phyloP scores from a whole-genome alignment of 257 asterid genomes.

The Rehmannia glutinosa region DNA sequence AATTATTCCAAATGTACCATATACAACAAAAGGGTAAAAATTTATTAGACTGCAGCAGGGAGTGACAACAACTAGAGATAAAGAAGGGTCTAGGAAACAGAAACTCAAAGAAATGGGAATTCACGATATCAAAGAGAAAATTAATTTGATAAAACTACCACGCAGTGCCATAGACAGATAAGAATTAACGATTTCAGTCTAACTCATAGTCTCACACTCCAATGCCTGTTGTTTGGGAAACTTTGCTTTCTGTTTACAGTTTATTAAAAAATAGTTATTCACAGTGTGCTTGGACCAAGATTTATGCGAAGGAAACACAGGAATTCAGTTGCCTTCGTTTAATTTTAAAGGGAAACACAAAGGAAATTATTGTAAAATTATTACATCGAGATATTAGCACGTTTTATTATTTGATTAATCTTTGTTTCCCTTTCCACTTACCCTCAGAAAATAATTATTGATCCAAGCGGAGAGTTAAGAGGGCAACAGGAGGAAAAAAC shows the following conservation, averaged over 20 bases:
- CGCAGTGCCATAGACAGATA: neutral
- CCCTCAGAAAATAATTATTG: neutral
- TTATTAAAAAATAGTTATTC: neutral
- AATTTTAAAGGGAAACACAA: neutral
- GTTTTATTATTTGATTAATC: neutral
- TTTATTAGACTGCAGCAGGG: too few relatives aligned
- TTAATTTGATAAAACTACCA: neutral
- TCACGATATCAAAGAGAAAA: neutral
- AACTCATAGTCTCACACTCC: constrained; percentile 10
- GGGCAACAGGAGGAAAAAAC: too few relatives aligned
- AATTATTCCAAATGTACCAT: neutral
- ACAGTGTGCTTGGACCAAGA: neutral
- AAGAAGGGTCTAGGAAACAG: neutral
- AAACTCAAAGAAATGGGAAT: neutral
- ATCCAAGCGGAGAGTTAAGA: neutral
- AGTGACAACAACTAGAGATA: too few relatives aligned
- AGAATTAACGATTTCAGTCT: neutral
- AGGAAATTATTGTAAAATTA: neutral
- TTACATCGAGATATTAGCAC: neutral
- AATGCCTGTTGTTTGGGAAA: neutral
- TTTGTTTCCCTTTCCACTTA: neutral
- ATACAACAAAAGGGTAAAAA: neutral
- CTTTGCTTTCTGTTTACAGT: too few relatives aligned
- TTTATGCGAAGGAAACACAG: neutral
- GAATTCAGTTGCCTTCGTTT: neutral